These are phyloP conservation scores for Daedaleopsis sinensis DNA, from an alignment of 768 basidiomycete species.

Conservation along the genomic window DNA sequence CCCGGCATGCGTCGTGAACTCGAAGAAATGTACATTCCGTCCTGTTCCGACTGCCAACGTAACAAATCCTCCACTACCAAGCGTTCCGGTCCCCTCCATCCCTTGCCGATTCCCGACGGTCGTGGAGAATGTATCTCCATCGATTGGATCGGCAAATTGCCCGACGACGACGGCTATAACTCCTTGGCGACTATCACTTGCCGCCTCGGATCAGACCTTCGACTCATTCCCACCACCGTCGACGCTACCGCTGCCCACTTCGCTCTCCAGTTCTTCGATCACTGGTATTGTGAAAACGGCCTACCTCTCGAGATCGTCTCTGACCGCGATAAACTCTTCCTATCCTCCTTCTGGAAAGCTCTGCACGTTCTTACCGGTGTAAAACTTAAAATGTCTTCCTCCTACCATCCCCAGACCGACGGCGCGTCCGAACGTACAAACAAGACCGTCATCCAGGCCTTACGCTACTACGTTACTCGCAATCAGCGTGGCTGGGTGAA, in stretches of 20 bases:
- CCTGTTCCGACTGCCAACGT: not conserved
- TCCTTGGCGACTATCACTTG: slow-evolving; percentile 31
- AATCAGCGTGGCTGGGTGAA: slow-evolving; percentile 24
- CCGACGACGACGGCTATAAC: slow-evolving; percentile 29
- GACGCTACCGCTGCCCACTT: slow-evolving; percentile 23
- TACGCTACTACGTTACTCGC: slow-evolving; percentile 25
- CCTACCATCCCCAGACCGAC: slow-evolving; percentile 43
- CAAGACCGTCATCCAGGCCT: slow-evolving; percentile 28
- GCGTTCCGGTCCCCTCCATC: slow-evolving; percentile 29
- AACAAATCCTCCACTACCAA: not conserved
- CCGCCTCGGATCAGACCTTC: slow-evolving; percentile 19
- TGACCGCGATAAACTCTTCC: slow-evolving; percentile 38
- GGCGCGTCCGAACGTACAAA: slow-evolving; percentile 36
- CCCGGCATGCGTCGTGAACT: slow-evolving; percentile 37
- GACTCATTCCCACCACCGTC: slow-evolving; percentile 7
- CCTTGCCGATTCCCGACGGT: slow-evolving; percentile 24
- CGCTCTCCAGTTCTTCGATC: slow-evolving; percentile 28
- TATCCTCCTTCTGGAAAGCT: slow-evolving; percentile 37
- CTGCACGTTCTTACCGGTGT: slow-evolving; percentile 31
- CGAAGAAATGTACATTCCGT: slow-evolving; percentile 35
- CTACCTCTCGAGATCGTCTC: slow-evolving; percentile 26
- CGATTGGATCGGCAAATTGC: slow-evolving; percentile 37
- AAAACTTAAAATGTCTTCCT: slow-evolving; percentile 35
- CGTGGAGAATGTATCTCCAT: slow-evolving; percentile 28
- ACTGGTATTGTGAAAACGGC: slow-evolving; percentile 34